phyloP scores from a whole-genome alignment of 2,329 filamentous ascomycete genomes.

The Fusarium oligoseptatum region DNA sequence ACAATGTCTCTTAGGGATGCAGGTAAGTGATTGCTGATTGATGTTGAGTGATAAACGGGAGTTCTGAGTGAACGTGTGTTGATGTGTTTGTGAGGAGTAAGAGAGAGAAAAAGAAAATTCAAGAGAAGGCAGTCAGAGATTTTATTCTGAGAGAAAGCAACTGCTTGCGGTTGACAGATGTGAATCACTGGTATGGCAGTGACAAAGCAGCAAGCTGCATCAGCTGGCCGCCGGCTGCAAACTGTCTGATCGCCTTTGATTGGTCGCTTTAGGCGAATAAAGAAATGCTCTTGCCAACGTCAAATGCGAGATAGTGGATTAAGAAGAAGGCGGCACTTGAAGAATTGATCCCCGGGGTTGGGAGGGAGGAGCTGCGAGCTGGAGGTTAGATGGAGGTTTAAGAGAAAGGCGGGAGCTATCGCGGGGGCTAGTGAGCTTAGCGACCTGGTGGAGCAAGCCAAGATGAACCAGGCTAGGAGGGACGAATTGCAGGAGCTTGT shows the following conservation, averaged over 20 bases:
- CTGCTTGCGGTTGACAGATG: background rate
- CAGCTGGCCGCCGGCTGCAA: background rate
- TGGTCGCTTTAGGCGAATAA: background rate
- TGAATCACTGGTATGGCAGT: slow-evolving; percentile 8
- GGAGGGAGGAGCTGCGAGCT: background rate
- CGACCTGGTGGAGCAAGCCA: slow-evolving; percentile 27
- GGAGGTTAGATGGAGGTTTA: background rate
- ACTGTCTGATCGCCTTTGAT: background rate
- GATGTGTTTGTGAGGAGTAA: background rate
- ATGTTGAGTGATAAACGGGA: background rate
- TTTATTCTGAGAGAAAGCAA: slow-evolving; percentile 14
- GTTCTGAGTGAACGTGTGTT: background rate
- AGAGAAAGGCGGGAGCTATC: background rate
- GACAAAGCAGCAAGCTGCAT: background rate
- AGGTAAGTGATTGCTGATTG: background rate
- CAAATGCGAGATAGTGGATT: background rate
- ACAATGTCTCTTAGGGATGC: background rate
- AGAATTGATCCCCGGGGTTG: background rate
- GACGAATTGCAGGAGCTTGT: background rate
- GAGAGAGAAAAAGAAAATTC: background rate
- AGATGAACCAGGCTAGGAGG: background rate
- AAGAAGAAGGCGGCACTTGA: background rate
- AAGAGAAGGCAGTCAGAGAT: background rate
- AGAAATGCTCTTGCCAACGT: background rate
- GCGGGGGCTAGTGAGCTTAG: slow-evolving; percentile 20